Percentiles rank a stretch among this genome's conserved stretches.
phyloP scores from a whole-genome alignment of 495 filamentous ascomycete species.

The Aspergillus mulundensis region DNA sequence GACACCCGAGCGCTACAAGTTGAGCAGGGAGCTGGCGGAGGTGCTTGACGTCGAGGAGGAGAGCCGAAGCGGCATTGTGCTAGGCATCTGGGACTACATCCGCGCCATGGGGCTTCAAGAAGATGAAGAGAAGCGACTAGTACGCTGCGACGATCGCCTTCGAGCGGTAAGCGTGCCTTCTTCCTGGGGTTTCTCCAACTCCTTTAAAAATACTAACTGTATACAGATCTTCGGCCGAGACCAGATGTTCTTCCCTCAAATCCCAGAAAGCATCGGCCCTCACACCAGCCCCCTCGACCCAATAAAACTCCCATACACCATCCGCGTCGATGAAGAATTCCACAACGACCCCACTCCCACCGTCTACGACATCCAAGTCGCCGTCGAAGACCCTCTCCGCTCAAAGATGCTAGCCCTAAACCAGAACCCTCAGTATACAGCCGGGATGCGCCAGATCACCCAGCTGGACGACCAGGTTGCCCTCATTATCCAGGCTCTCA shows the following conservation, averaged over 20 bases:
- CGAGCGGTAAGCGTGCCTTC: constrained; percentile 53
- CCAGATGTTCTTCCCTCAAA: constrained; percentile 79
- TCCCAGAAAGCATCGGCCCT: constrained; percentile 66
- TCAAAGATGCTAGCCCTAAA: constrained; percentile 60
- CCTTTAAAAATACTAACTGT: constrained; percentile 8
- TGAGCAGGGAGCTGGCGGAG: constrained; percentile 75
- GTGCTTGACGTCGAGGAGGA: constrained; percentile 84
- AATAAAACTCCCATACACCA: constrained; percentile 83
- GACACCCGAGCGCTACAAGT: constrained; percentile 72
- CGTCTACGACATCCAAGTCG: constrained; percentile 83
- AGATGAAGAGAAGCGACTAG: constrained; percentile 86
- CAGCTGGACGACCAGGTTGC: constrained; percentile 79
- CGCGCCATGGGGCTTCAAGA: constrained; percentile 81
- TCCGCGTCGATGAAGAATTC: constrained; percentile 86
- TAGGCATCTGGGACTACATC: constrained; percentile 95
- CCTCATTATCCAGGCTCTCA: constrained; percentile 69
- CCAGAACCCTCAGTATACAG: constrained; percentile 43
- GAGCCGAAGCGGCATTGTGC: constrained; percentile 76
- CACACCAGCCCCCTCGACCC: constrained; percentile 80
- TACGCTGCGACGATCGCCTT: constrained; percentile 82
- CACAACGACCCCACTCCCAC: constrained; percentile 61
- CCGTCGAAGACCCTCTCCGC: constrained; percentile 77
- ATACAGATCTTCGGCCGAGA: constrained; percentile 73
- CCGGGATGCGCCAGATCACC: constrained; percentile 65
- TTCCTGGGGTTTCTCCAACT: background rate